These are phyloP conservation scores for Colletotrichum eleusines DNA, from an alignment of 2,329 filamentous ascomycete species.

Conservation along the genomic window DNA sequence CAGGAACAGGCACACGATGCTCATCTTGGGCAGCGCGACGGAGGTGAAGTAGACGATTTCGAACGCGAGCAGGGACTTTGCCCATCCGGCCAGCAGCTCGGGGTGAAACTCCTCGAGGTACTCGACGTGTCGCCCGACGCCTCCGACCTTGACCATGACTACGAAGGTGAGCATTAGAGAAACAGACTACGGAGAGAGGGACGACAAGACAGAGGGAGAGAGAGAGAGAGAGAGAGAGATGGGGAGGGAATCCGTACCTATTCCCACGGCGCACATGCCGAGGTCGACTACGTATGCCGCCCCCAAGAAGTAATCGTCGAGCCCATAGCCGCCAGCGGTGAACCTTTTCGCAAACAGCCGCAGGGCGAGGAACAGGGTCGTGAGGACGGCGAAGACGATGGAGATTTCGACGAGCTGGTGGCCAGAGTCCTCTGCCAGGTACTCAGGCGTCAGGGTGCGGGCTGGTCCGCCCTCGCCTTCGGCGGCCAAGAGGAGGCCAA, in stretches of 20 bases:
- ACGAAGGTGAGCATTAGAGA: slow-evolving; percentile 1
- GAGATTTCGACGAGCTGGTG: slow-evolving; percentile 43
- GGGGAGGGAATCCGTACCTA: slow-evolving; percentile 16
- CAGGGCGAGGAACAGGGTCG: slow-evolving; percentile 33
- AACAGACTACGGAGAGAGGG: too few species aligned
- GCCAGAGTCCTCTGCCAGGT: slow-evolving; percentile 35
- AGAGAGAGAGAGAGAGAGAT: neutral
- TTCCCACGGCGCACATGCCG: slow-evolving; percentile 37
- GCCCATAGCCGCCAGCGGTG: slow-evolving; percentile 33
- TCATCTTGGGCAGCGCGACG: slow-evolving; percentile 47
- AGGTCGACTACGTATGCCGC: slow-evolving; percentile 35
- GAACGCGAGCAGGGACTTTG: slow-evolving; percentile 46
- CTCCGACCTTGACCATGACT: slow-evolving; percentile 46
- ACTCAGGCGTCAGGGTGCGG: slow-evolving; percentile 18
- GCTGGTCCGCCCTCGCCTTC: slow-evolving; percentile 11
- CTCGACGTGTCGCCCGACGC: slow-evolving; percentile 45
- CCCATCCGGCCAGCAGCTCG: slow-evolving; percentile 43
- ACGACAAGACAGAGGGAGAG: neutral
- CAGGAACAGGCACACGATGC: slow-evolving; percentile 49
- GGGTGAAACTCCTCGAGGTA: slow-evolving; percentile 42
- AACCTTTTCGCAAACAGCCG: slow-evolving; percentile 35
- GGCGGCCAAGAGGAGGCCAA: slow-evolving; percentile 11
- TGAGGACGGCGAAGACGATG: slow-evolving; percentile 37
- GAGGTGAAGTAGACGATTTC: slow-evolving; percentile 48
- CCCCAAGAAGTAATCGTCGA: slow-evolving; percentile 37